These are phyloP conservation scores for Castanea crenata DNA, from an alignment of 306 rosid genomes.

Conservation along the genomic window DNA sequence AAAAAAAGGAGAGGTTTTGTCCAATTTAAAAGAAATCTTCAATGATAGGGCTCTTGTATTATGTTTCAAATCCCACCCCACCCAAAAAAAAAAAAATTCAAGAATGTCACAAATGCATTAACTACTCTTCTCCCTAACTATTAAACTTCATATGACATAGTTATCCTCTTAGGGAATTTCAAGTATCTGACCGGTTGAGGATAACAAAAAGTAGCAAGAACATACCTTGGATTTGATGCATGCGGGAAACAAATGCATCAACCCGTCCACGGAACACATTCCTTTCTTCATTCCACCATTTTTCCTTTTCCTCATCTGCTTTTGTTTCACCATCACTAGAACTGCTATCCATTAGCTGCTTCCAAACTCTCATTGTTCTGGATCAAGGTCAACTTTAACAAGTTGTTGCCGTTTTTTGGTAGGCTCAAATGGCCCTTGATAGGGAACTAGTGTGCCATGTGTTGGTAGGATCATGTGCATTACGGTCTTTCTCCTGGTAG, in stretches of 20 bases:
- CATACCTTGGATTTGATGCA: slow-evolving; percentile 38
- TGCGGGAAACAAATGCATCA: slow-evolving; percentile 25
- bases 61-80: no score
- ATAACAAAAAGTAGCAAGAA: neutral
- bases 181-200: no score
- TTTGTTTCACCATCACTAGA: slow-evolving; percentile 16
- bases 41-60: no score
- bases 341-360: slow-evolving; percentile 12
- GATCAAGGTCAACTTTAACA: slow-evolving; percentile 11
- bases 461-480: neutral
- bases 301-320: slow-evolving; percentile 12
- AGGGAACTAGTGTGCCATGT: slow-evolving; percentile 2
- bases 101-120: no score
- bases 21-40: no score
- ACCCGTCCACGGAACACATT: slow-evolving; percentile 22
- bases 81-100: no score
- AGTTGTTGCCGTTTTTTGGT: no score
- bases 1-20: no score
- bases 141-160: no score
- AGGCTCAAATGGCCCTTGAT: neutral
- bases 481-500: neutral
- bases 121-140: no score
- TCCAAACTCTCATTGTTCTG: slow-evolving; percentile 37
- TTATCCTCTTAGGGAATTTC: neutral
- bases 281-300: slow-evolving; percentile 41